These are phyloP conservation scores for Prunus persica DNA, from an alignment of 306 rosid species.

Conservation along the genomic window DNA sequence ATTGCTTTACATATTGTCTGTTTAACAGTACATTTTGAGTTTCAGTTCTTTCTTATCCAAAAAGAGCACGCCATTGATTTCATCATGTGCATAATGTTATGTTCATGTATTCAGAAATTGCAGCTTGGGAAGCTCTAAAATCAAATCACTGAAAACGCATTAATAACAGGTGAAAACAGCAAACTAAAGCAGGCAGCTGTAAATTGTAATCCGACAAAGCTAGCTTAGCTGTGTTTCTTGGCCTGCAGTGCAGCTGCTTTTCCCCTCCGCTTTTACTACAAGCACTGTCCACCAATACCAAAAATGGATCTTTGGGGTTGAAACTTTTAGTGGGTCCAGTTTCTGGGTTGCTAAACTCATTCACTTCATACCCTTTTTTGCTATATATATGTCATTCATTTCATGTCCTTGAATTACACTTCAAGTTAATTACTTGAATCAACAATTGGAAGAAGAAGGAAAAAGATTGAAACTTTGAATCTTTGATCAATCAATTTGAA, in stretches of 20 bases:
- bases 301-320: background rate
- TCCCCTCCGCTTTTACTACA: background rate
- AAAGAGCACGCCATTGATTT: background rate
- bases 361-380: background rate
- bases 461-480: background rate
- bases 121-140: background rate
- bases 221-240: background rate
- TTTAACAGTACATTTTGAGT: background rate
- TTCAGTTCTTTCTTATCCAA: background rate
- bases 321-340: background rate
- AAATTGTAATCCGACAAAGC: background rate
- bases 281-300: background rate
- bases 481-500: too few relatives aligned
- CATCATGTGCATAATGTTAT: background rate
- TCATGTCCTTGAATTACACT: background rate
- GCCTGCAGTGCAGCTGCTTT: background rate
- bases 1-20: background rate
- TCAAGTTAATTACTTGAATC: background rate
- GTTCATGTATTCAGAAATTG: background rate
- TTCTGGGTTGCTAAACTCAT: conserved; percentile 6
- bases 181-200: conserved; percentile 7
- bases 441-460: background rate
- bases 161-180: background rate
- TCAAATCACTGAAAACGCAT: background rate
- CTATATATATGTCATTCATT: background rate